Percentiles rank a stretch among this genome's conserved stretches.
Conservation (phyloP, 768 basidiomycete genomes). For the Termitomyces sp. region DNA sequence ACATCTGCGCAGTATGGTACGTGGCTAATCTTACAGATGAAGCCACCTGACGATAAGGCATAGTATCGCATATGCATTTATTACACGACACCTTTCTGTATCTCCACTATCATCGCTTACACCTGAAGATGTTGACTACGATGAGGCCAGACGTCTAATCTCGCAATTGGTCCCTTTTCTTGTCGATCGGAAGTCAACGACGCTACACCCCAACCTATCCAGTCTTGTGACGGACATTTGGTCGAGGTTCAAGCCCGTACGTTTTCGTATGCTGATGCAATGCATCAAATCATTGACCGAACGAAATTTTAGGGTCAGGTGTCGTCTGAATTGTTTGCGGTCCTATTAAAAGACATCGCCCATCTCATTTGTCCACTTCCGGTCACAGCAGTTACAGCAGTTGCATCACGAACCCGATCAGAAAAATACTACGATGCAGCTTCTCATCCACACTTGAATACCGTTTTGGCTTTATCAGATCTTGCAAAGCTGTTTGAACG, state of each 20-base stretch:
- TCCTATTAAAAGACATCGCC: constrained; percentile 54
- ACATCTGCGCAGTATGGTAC: constrained; percentile 64
- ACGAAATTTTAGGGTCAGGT: constrained; percentile 24
- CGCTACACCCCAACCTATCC: constrained; percentile 44
- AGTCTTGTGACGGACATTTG: constrained; percentile 58
- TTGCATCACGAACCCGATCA: constrained; percentile 10
- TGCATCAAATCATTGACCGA: not conserved
- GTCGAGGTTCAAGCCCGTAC: constrained; percentile 56
- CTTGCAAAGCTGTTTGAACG: constrained; percentile 35
- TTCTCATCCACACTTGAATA: constrained; percentile 33
- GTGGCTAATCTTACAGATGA: constrained; percentile 20
- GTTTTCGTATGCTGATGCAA: not conserved
- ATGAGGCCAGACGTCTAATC: constrained; percentile 44
- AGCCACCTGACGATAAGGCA: not conserved
- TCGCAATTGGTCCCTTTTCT: constrained; percentile 61
- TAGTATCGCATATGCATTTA: constrained; percentile 68
- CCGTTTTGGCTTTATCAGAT: constrained; percentile 54
- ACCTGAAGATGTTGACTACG: constrained; percentile 35
- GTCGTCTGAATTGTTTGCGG: constrained; percentile 37
- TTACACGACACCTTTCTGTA: constrained; percentile 54
- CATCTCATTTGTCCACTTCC: constrained; percentile 46
- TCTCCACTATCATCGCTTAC: constrained; percentile 49
- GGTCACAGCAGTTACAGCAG: constrained; percentile 24
- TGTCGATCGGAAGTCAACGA: constrained; percentile 50
- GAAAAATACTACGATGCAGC: constrained; percentile 19